Evolutionary conservation across 768 basidiomycete genomes (phyloP), one percentile per base, ranked within the genome.

Genomic region (Lentinula sp.): DNA sequence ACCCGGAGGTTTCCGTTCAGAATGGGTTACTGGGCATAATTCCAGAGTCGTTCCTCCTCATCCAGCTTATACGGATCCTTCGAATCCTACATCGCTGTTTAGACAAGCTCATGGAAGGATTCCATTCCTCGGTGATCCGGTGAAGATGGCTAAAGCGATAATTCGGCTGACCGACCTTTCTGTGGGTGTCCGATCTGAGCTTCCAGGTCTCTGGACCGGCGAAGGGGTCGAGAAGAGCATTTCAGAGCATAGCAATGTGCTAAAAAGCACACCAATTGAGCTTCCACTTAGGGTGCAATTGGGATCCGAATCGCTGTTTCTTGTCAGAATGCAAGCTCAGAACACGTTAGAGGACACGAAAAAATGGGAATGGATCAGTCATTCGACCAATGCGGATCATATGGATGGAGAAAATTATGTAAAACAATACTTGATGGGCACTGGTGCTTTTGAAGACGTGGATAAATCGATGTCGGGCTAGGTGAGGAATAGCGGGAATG

Each of bases 231-330:
- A 59, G 18, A 59, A 59, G 57, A 34, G 46, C n/a, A 37, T 43
- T 16, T 3, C 21, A n/a, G 28, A 51, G 11, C 31, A 57, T 10
- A 49, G 34, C 9, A 42, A 3, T n/a, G 32, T 6, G 2, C 37
- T 34, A 8, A 42, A 50, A 8, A 16, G 8, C 40, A 13, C 39
- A 11, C 55, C 61, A 11, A 43, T 56, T n/a, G 57, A 63, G n/a
- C 54, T 70, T n/a, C 70, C 67, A 11, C 55, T 68, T 18, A 66
- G 70, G 45, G 58, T 69, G 15, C 70, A 68, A 40, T 57, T 70
- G 28, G 68, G 68, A 10, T 66, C 62, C 28, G 68, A 70, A 28
- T 49, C 67, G 23, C 55, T 63, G 39, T 61, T 64, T 16, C 51
- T 69, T 31, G 63, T 69, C 34, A 58, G 56, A 49, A 43, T 34